Evolutionary conservation across 805 yeast genomes (phyloP).

Genomic region (Lachancea lanzarotensis): DNA sequence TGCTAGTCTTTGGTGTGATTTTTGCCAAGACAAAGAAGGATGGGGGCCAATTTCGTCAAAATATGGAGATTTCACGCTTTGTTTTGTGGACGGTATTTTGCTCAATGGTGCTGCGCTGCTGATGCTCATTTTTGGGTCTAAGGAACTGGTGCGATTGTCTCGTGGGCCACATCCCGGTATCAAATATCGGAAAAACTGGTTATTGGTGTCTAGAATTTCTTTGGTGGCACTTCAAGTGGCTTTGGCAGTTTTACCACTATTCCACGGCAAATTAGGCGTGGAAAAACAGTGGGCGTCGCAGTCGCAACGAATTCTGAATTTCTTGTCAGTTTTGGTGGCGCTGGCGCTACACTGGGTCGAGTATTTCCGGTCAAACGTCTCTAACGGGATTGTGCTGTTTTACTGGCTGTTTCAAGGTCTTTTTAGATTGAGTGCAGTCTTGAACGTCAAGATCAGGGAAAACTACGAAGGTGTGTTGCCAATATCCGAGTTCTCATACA

Average conservation of each 20-base stretch:
- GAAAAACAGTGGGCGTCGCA: constrained; percentile 17
- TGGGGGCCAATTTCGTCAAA: constrained; percentile 40
- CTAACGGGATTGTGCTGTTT: constrained; percentile 61
- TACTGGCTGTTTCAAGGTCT: constrained; percentile 64
- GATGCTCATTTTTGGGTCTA: constrained; percentile 39
- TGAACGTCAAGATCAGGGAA: constrained; percentile 35
- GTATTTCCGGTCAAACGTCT: constrained; percentile 54
- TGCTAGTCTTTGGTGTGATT: constrained; percentile 9
- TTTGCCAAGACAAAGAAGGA: constrained; percentile 33
- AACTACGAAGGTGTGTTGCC: constrained; percentile 25
- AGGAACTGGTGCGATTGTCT: constrained; percentile 30
- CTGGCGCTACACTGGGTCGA: constrained; percentile 62
- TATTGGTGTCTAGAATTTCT: constrained; percentile 30
- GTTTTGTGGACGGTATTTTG: constrained; percentile 50
- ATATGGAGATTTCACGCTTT: constrained; percentile 53
- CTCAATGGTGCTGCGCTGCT: constrained; percentile 37
- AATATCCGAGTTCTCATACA: constrained; percentile 21
- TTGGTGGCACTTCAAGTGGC: constrained; percentile 31
- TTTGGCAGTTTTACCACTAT: constrained; percentile 20
- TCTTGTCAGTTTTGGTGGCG: constrained; percentile 43
- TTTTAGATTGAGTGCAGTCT: constrained; percentile 41
- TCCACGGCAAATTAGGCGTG: constrained; percentile 14
- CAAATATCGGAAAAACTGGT: constrained; percentile 37
- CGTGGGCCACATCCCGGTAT: constrained; percentile 21
- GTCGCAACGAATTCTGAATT: constrained; percentile 23